These are phyloP conservation scores for Blastomyces emzantsi DNA, from an alignment of 2,329 filamentous ascomycete species.

Conservation along the genomic window DNA sequence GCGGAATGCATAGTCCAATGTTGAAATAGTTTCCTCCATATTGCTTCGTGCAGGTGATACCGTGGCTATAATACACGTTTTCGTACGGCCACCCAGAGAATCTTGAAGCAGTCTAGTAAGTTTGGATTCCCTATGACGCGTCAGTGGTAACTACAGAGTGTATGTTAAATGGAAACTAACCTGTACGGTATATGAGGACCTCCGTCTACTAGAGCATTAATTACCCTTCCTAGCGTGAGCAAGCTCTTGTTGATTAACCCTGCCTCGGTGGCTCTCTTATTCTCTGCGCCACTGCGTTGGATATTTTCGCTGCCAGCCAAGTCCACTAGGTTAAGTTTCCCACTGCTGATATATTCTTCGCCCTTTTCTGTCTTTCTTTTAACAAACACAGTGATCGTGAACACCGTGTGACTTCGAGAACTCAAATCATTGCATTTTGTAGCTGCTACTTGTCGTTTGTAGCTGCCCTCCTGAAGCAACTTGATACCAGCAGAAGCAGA, in stretches of 20 bases:
- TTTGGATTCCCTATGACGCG: constrained; percentile 69
- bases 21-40: constrained; percentile 95
- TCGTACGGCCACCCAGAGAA: constrained; percentile 87
- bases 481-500: constrained; percentile 77
- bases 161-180: constrained; percentile 18
- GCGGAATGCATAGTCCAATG: constrained; percentile 92
- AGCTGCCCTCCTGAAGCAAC: constrained; percentile 76
- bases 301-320: constrained; percentile 97
- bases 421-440: constrained; percentile 99
- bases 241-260: constrained; percentile 98
- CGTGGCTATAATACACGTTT: constrained; percentile 97
- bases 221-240: constrained; percentile 87
- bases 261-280: constrained; percentile 92
- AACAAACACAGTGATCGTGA: constrained; percentile 87
- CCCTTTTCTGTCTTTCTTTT: constrained; percentile 73
- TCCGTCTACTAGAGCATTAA: constrained; percentile 91
- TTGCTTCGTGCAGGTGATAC: constrained; percentile 92
- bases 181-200: constrained; percentile 76
- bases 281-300: constrained; percentile 90
- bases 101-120: constrained; percentile 92
- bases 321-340: constrained; percentile 94
- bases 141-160: neutral
- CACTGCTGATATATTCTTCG: constrained; percentile 81
- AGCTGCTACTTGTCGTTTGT: constrained; percentile 94
- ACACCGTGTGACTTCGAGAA: constrained; percentile 93